phyloP scores from a whole-genome alignment of 2,329 filamentous ascomycete genomes.

The Diplodia sapinea region DNA sequence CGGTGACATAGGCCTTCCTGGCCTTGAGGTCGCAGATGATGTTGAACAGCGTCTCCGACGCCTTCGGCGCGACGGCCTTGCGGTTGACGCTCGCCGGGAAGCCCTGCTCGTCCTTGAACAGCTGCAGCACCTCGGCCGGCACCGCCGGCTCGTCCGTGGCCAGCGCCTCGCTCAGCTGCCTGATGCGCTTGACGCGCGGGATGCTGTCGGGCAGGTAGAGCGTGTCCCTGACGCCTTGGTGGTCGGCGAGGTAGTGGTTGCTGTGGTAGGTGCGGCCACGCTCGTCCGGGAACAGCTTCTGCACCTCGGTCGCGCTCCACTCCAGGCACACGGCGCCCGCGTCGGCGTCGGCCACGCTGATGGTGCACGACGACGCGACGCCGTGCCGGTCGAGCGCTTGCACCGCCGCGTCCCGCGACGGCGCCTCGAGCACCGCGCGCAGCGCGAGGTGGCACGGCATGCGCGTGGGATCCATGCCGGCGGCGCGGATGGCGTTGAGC shows the following conservation, averaged over 20 bases:
- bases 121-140: conserved; percentile 39
- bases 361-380: conserved; percentile 61
- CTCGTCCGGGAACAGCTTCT: conserved; percentile 38
- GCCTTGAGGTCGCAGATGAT: conserved; percentile 47
- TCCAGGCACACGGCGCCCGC: conserved; percentile 57
- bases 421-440: conserved; percentile 60
- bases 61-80: neutral
- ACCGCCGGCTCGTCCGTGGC: conserved; percentile 37
- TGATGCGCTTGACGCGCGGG: conserved; percentile 47
- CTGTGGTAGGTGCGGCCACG: conserved; percentile 42
- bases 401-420: conserved; percentile 55
- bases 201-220: conserved; percentile 52
- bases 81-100: conserved; percentile 42
- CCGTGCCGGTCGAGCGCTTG: conserved; percentile 52
- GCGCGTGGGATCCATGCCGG: conserved; percentile 58
- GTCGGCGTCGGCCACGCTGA: conserved; percentile 57
- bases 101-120: conserved; percentile 29
- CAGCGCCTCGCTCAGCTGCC: conserved; percentile 39
- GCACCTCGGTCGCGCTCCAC: conserved; percentile 38
- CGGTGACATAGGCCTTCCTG: conserved; percentile 40
- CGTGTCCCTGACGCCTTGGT: conserved; percentile 48
- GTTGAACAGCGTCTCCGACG: conserved; percentile 40
- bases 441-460: conserved; percentile 68
- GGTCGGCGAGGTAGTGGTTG: conserved; percentile 52
- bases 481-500: conserved; percentile 66